Base-by-base conservation (phyloP, 2,329 filamentous ascomycete genomes). In the Pezicula neosporulosa region DNA sequence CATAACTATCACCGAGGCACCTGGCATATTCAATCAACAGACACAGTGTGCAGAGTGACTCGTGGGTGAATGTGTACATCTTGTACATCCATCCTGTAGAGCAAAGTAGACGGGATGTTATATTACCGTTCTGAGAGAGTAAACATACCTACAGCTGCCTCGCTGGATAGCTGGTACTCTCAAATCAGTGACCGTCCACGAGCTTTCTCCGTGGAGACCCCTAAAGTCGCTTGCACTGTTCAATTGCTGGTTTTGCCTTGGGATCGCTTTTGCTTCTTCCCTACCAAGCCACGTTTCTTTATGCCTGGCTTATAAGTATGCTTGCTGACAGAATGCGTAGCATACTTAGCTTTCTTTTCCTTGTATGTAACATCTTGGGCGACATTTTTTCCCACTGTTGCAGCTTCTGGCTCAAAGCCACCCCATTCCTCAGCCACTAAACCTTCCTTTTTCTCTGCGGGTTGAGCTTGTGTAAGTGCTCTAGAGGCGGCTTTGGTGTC, bases 261-360 rank as follows among this genome's bases (percentile, higher is more conserved):
- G 58, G 18, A 60, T 58, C 4, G 57, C 58, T 33, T 62, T 56
- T 44, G 61, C 54, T 15, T 60, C 49, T 48, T 52, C 19, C 15
- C 52, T n/a, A 51, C 47, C 33, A 52, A 36, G 4, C 43, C 45
- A n/a, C 47, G 6, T 56, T 61, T 4, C 41, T 46, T 53, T 48
- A 48, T 48, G 13, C 38, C 46, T 24, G 51, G 44, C 39, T 53
- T 47, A 28, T 49, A 45, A 15, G 53, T 16, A 24, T 55, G 53
- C 19, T 53, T 55, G 47, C 44, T 54, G 7, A 30, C n/a, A 27
- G 42, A 28, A 16, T 44, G 42, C 48, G 45, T 48, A 44, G 52
- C 50, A 21, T 46, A 48, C 39, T 51, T 54, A 41, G 55, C 54
- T 47, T 56, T 60, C 43, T 60, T 56, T 38, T 56, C 52, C 44